Base-by-base conservation (phyloP, 495 filamentous ascomycete genomes). In the Astrothelium subdiscretum region DNA sequence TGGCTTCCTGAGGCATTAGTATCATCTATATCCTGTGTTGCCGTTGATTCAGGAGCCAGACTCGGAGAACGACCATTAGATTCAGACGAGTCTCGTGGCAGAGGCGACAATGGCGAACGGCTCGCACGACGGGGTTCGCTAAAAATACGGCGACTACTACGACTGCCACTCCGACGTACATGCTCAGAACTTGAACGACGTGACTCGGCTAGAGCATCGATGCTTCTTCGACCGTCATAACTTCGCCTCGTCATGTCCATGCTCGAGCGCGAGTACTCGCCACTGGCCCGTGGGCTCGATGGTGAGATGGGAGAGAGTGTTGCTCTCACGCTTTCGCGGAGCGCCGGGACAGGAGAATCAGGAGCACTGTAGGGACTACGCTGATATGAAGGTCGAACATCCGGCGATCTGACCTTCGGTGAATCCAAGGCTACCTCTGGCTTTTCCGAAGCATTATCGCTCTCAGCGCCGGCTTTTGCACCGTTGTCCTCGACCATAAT, bases 1-100 rank as follows among this genome's bases (percentile, higher is more conserved):
- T 95, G 89, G 72, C 94, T 97, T 11, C 88, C 92, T 42, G 92
- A 94, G 44, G 83, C 84, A 52, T 79, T 80, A 5, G 81, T 89
- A 42, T 91, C 88, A 44, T 90, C 87, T 69, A 84, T 84, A 3
- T 85, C 87, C n/a, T 89, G 85, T 12, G 84, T 76, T 18, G 86
- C 76, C 13, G 83, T 78, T 20, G 89, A 90, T 42, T 86, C 81
- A 26, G 83, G 87, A 8, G 85, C 85, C 42, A 72, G 79, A 51
- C 87, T 89, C 11, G 88, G 70, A 18, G 88, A 91, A 66, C 87
- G 85, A 1, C 85, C 82, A 58, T 86, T 87, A 2, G 90, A 96
- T 65, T 90, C 89, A 18, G 83, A 85, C n/a, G 86, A 86, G 54
- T 80, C 86, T 58, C 82, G 81, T 15, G 82, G 81, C 61, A 82